Base-by-base conservation (phyloP, 129 eudicot genomes). In the Chrysanthemum lavandulifolium region DNA sequence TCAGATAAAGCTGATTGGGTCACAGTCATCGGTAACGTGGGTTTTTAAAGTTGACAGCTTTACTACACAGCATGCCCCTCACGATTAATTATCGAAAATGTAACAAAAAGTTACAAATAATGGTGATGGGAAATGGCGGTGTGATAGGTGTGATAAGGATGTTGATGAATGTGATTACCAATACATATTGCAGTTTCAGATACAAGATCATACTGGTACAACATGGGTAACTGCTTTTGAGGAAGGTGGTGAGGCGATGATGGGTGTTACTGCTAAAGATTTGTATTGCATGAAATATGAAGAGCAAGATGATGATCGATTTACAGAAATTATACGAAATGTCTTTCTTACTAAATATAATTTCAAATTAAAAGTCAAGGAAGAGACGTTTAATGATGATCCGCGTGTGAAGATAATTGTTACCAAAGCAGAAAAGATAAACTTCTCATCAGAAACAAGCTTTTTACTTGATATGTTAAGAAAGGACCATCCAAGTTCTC, bases 51-150 rank as follows among this genome's bases (percentile, higher is more conserved):
- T 65, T 14, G 99, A 95, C 5, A 88, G 73, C 64, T 88, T 62
- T 88, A 79, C 78, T 95, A 95, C 66, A 85, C 93, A 29, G 97
- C 99, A 58, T 95, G 99, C 54, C 97, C 16, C 43, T 82, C 29
- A 78, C 27, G 82, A 76, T 65, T 4, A 89, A 85, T 9, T 96
- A 85, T 36, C 84, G 96, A 33, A 76, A 83, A 72, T 95, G 99
- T 80, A 85, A 27, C 78, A 95, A 90, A 79, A 95, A 84, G 99
- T 95, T 58, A 80, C 84, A 66, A 78, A 86, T 45, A 88, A 88
- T 64, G 96, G 95, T 10, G 96, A 95, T 69, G 97, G 99, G 23
- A 88, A 79, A 78, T 95, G 99, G 99, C 72, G 84, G 10, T 95
- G 99, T 68, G 97, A 88, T 55, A 88, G 76, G 79, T 95, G 97